These are phyloP conservation scores for Aspergillus egyptiacus DNA, from an alignment of 495 filamentous ascomycete species.

Conservation along the genomic window DNA sequence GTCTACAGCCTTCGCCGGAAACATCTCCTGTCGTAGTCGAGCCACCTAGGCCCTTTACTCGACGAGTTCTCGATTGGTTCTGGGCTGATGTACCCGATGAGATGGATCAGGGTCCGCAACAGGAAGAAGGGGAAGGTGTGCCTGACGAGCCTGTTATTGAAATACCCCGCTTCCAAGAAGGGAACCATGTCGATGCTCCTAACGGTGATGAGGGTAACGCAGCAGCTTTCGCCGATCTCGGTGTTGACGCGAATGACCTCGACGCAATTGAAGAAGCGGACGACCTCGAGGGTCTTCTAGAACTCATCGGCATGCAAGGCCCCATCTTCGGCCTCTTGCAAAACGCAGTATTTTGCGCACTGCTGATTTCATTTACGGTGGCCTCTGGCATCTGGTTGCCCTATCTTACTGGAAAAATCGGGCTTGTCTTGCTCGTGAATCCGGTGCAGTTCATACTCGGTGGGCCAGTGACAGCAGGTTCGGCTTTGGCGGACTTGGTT, in stretches of 20 bases:
- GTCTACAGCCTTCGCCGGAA: background rate
- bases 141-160: conserved; percentile 53
- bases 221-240: conserved; percentile 37
- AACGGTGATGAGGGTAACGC: conserved; percentile 21
- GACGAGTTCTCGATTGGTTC: conserved; percentile 48
- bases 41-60: conserved; percentile 14
- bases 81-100: conserved; percentile 52
- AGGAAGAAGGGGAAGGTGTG: conserved; percentile 51
- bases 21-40: conserved; percentile 3
- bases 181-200: conserved; percentile 25
- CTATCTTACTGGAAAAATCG: conserved; percentile 81
- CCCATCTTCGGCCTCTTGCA: conserved; percentile 85
- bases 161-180: conserved; percentile 51
- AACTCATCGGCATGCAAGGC: conserved; percentile 93
- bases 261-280: conserved; percentile 77
- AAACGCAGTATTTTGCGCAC: conserved; percentile 87
- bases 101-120: conserved; percentile 28
- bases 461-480: conserved; percentile 63
- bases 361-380: conserved; percentile 82
- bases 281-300: conserved; percentile 95
- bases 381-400: conserved; percentile 81
- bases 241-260: conserved; percentile 51
- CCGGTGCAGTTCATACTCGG: conserved; percentile 63
- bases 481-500: conserved; percentile 63
- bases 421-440: conserved; percentile 71